Conservation (phyloP, 192 early-diverging fungal species). For the Backusella australiensis region DNA sequence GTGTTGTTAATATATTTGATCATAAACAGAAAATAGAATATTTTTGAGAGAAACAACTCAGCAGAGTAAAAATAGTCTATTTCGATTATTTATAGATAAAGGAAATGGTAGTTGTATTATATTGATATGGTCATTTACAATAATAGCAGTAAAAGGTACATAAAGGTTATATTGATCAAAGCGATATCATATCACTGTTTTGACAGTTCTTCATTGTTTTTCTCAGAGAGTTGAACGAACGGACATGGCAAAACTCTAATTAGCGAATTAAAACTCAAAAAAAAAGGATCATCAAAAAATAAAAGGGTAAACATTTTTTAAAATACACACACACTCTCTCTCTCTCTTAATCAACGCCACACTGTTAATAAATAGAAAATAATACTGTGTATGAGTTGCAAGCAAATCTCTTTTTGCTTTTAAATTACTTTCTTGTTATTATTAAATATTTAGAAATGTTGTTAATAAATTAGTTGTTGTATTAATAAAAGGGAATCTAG, state of each 20-base stretch:
- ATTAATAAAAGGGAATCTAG: conserved; percentile 27
- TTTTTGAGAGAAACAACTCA: no score
- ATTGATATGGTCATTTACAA: no score
- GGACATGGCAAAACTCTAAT: not conserved
- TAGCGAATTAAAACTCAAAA: not conserved
- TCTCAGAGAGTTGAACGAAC: not conserved
- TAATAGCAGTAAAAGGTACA: no score
- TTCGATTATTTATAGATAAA: no score
- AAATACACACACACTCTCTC: no score
- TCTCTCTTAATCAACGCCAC: not conserved
- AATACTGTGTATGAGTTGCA: not conserved
- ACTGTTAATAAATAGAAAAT: not conserved
- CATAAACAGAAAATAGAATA: no score
- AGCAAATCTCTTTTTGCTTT: not conserved
- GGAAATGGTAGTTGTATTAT: no score
- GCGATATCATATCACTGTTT: not conserved
- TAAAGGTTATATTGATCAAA: not conserved
- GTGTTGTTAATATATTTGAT: no score
- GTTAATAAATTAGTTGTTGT: not conserved
- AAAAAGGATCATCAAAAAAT: not conserved
- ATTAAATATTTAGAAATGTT: not conserved
- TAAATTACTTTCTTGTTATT: not conserved
- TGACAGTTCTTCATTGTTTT: not conserved
- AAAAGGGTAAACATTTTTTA: no score
- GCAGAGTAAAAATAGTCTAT: no score